phyloP scores from a whole-genome alignment of 805 yeast genomes.

The Kazachstania bromeliacearum region DNA sequence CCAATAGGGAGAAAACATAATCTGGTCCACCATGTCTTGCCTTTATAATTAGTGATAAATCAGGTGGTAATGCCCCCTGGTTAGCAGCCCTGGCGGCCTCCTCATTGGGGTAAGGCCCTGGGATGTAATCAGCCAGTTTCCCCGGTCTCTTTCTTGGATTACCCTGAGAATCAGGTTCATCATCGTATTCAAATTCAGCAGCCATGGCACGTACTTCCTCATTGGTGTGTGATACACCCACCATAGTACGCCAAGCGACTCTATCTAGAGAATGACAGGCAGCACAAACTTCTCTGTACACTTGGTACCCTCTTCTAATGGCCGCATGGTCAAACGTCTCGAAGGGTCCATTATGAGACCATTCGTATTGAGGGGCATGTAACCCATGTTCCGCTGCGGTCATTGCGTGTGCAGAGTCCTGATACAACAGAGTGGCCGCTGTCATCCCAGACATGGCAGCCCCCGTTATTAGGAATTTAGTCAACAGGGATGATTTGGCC shows the following conservation, averaged over 20 bases:
- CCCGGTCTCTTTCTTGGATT: conserved; percentile 97
- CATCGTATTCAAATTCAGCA: conserved; percentile 95
- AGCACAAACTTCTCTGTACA: conserved; percentile 97
- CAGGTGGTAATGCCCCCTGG: conserved; percentile 99
- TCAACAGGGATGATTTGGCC: conserved; percentile 16
- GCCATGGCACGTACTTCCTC: conserved; percentile 87
- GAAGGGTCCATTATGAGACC: conserved; percentile 93
- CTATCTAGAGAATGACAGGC: conserved; percentile 96
- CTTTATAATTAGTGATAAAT: conserved; percentile 91
- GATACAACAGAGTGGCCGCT: conserved; percentile 72
- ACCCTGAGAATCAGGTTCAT: conserved; percentile 98
- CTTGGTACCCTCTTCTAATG: conserved; percentile 98
- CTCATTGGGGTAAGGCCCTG: conserved; percentile 93
- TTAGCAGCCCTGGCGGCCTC: conserved; percentile 99
- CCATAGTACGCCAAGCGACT: conserved; percentile 97
- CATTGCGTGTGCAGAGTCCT: conserved; percentile 86
- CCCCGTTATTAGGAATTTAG: conserved; percentile 48
- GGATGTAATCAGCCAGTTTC: conserved; percentile 90
- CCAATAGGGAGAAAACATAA: conserved; percentile 86
- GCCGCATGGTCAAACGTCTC: conserved; percentile 89
- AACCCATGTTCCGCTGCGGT: conserved; percentile 98
- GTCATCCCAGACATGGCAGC: conserved; percentile 65
- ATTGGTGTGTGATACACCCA: conserved; percentile 91
- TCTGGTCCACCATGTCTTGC: conserved; percentile 98
- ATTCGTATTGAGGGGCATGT: conserved; percentile 85